Evolutionary conservation across 768 basidiomycete genomes (phyloP).

Genomic region (Suillus plorans): DNA sequence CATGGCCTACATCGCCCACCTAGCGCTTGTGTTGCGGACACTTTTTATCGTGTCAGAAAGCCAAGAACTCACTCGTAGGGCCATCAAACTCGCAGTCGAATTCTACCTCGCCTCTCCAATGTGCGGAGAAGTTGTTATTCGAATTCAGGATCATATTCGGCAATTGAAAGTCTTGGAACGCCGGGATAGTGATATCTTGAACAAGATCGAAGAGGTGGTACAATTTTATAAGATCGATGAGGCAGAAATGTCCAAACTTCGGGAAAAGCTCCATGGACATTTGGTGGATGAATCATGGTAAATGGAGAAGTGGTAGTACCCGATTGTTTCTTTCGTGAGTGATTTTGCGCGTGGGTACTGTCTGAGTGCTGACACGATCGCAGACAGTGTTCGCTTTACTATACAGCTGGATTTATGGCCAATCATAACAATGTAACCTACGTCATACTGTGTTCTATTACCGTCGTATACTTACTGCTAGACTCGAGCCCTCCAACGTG

Average conservation of each 20-base stretch:
- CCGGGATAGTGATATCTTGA: neutral
- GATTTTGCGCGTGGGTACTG: neutral
- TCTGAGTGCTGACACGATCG: neutral
- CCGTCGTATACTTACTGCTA: neutral
- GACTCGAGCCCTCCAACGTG: no score
- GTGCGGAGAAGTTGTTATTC: neutral
- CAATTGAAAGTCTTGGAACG: neutral
- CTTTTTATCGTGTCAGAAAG: conserved; percentile 6
- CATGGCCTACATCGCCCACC: conserved; percentile 25
- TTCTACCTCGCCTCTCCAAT: neutral
- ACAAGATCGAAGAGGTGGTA: neutral
- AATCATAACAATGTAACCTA: neutral
- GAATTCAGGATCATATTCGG: neutral
- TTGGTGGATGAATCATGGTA: neutral
- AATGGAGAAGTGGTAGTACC: no score
- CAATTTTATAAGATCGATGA: neutral
- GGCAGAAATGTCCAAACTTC: neutral
- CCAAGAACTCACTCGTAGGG: neutral
- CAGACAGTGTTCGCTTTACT: neutral
- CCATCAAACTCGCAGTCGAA: neutral
- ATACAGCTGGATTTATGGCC: neutral
- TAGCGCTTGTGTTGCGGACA: conserved; percentile 22
- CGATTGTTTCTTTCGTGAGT: no score
- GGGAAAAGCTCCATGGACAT: neutral
- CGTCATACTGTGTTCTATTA: neutral